phyloP scores from a whole-genome alignment of 371 early-diverging fungal species.

The Actinomortierella wolfii region DNA sequence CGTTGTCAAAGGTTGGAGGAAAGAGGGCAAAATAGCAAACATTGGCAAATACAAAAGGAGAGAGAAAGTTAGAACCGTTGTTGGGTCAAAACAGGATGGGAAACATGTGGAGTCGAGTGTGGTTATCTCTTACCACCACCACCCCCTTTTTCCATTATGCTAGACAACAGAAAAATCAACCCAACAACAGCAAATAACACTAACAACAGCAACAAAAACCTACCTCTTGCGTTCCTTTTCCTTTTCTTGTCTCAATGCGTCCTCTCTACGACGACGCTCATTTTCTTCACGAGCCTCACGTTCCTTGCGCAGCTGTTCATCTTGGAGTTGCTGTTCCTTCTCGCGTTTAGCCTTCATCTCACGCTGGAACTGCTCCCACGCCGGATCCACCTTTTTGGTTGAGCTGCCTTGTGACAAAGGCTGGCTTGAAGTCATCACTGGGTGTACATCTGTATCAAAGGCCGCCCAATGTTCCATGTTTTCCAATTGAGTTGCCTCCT shows the following conservation, averaged over 20 bases:
- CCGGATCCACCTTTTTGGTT: neutral
- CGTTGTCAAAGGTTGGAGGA: too few species aligned
- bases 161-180: too few species aligned
- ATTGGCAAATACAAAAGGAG: neutral
- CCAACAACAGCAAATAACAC: too few species aligned
- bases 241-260: conserved; percentile 11
- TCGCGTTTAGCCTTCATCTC: conserved; percentile 1
- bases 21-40: neutral
- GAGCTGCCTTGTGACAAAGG: neutral
- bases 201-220: neutral
- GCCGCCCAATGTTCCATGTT: conserved; percentile 4
- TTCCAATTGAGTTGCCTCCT: conserved; percentile 1
- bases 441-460: neutral
- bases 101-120: neutral
- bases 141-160: too few species aligned
- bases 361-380: neutral
- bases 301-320: conserved; percentile 1
- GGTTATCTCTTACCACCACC: too few species aligned
- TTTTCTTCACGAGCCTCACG: conserved; percentile 22
- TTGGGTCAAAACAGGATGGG: neutral
- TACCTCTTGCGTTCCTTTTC: conserved; percentile 29
- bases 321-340: neutral
- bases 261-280: conserved; percentile 30
- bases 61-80: neutral
- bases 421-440: neutral